A percentile compares a stretch with the other conserved stretches of the same genome.
These are phyloP conservation scores for Diaporthe caulivora DNA, from an alignment of 2,329 filamentous ascomycete genomes.

Conservation along the genomic window DNA sequence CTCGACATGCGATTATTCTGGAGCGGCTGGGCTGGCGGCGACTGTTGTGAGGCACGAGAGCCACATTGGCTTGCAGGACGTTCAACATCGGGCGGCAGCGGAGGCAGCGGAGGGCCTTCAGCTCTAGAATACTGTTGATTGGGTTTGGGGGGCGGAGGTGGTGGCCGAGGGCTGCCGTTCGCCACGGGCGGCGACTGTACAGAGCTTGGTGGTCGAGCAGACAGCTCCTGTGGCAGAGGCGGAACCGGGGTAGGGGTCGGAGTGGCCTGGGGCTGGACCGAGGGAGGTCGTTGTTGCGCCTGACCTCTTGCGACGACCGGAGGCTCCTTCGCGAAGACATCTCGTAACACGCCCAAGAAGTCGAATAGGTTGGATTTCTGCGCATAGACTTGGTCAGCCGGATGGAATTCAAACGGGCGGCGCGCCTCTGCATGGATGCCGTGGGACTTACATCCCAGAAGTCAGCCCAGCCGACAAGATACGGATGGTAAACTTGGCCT, in stretches of 20 bases:
- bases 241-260: constrained; percentile 75
- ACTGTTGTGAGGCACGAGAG: constrained; percentile 15
- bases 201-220: constrained; percentile 54
- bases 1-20: constrained; percentile 48
- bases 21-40: constrained; percentile 36
- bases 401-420: not conserved
- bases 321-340: constrained; percentile 94
- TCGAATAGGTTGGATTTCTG: constrained; percentile 87
- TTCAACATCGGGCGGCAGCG: constrained; percentile 49
- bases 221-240: constrained; percentile 76
- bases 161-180: constrained; percentile 52
- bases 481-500: constrained; percentile 95
- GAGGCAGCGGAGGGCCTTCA: constrained; percentile 48
- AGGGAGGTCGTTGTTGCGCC: constrained; percentile 53
- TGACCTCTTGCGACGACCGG: constrained; percentile 83
- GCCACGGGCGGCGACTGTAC: constrained; percentile 49
- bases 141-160: constrained; percentile 68
- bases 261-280: constrained; percentile 49
- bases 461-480: constrained; percentile 88
- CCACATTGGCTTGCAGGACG: constrained; percentile 43
- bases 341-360: constrained; percentile 83
- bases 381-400: constrained; percentile 40
- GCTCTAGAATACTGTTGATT: constrained; percentile 51
- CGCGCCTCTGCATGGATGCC: not conserved
- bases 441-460: constrained; percentile 84